Evolutionary conservation across 2,329 filamentous ascomycete genomes (phyloP).

Genomic region (Fusarium bactridioides): DNA sequence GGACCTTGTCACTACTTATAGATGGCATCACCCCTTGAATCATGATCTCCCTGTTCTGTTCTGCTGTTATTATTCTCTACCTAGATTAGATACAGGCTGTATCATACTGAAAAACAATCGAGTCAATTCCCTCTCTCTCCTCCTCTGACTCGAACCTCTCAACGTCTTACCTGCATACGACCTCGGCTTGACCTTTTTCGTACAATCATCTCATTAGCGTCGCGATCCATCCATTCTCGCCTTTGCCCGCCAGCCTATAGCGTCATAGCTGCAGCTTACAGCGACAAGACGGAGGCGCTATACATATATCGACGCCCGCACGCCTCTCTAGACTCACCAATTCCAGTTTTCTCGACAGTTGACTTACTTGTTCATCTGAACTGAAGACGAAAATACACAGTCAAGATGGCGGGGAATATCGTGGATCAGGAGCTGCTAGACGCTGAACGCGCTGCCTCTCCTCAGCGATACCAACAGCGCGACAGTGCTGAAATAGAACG

Average conservation of each 20-base stretch:
- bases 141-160: background rate
- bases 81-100: background rate
- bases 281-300: constrained; percentile 1
- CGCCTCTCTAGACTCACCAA: background rate
- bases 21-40: constrained; percentile 27
- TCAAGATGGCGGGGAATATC: constrained; percentile 55
- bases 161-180: constrained; percentile 3
- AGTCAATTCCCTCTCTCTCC: constrained; percentile 1
- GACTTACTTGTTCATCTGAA: background rate
- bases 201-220: constrained; percentile 20
- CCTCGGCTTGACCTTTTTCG: constrained; percentile 14
- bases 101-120: background rate
- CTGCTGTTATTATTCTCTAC: background rate
- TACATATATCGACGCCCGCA: constrained; percentile 11
- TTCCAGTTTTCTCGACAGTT: background rate
- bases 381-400: background rate
- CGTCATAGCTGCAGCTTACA: constrained; percentile 35
- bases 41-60: background rate
- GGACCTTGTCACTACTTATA: constrained; percentile 27
- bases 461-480: constrained; percentile 49
- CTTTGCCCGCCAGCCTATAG: constrained; percentile 14
- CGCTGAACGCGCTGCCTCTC: constrained; percentile 64
- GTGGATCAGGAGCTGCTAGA: constrained; percentile 62
- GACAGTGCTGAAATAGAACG: constrained; percentile 66
- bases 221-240: constrained; percentile 10